phyloP scores from a whole-genome alignment of 2,329 filamentous ascomycete species.

The Nannizziopsis arthrosporioides region DNA sequence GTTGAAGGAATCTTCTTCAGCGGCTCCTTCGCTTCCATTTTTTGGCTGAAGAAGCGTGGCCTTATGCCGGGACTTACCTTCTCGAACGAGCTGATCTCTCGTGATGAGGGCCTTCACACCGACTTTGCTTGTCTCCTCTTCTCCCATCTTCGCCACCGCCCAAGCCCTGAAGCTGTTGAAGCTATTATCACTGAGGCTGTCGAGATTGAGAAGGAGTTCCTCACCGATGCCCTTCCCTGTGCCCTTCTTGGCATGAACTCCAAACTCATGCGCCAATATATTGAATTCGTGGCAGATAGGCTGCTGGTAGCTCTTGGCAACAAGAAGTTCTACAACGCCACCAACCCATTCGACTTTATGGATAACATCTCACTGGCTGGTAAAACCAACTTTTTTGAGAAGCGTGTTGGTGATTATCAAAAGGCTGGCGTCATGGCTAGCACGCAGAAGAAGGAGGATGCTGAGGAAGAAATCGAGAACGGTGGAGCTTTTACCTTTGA shows the following conservation, averaged over 20 bases:
- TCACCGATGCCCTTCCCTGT: slow-evolving; percentile 87
- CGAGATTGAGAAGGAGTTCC: slow-evolving; percentile 89
- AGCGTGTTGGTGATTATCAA: slow-evolving; percentile 98
- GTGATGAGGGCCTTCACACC: slow-evolving; percentile 97
- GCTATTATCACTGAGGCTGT: slow-evolving; percentile 93
- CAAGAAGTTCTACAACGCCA: slow-evolving; percentile 79
- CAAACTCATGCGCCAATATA: slow-evolving; percentile 97
- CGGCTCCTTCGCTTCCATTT: slow-evolving; percentile 95
- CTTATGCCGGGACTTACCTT: slow-evolving; percentile 98
- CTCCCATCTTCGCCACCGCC: slow-evolving; percentile 91
- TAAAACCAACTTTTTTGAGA: slow-evolving; percentile 99
- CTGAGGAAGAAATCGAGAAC: slow-evolving; percentile 30
- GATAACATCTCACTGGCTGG: slow-evolving; percentile 97
- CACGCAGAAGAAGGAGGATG: slow-evolving; percentile 60
- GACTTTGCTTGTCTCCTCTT: slow-evolving; percentile 97
- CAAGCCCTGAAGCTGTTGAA: slow-evolving; percentile 66
- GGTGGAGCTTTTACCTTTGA: slow-evolving; percentile 80
- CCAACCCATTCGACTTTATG: slow-evolving; percentile 99
- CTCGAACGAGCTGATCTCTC: slow-evolving; percentile 99
- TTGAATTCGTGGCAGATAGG: slow-evolving; percentile 96
- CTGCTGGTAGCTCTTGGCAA: slow-evolving; percentile 88
- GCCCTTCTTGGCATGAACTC: slow-evolving; percentile 96
- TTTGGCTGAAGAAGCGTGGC: slow-evolving; percentile 99
- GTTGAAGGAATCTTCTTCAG: slow-evolving; percentile 99
- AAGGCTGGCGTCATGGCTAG: slow-evolving; percentile 98